A percentile compares a stretch with the other conserved stretches of the same genome.
phyloP scores from a whole-genome alignment of 2,329 filamentous ascomycete species.

The Epichloe coenophiala region DNA sequence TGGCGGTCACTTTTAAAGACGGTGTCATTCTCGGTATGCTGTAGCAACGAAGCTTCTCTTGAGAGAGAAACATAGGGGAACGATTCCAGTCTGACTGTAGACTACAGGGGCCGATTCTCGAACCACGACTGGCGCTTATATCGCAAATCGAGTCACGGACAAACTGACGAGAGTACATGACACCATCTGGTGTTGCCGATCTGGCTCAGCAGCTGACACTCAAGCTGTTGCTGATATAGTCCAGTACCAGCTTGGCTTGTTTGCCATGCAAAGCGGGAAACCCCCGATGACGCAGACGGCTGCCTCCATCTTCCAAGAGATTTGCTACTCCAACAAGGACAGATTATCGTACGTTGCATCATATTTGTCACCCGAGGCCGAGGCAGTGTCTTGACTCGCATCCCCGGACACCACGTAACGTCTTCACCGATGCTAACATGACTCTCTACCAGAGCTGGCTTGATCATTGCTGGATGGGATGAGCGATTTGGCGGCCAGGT shows the following conservation, averaged over 20 bases:
- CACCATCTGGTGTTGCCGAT: conserved; percentile 99
- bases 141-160: conserved; percentile 97
- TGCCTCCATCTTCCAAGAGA: conserved; percentile 90
- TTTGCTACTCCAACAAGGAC: conserved; percentile 98
- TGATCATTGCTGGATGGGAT: conserved; percentile 97
- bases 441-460: conserved; percentile 55
- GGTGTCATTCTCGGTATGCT: conserved; percentile 76
- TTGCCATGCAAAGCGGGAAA: conserved; percentile 80
- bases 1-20: conserved; percentile 98
- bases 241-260: conserved; percentile 88
- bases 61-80: background rate
- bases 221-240: conserved; percentile 98
- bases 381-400: background rate
- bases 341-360: conserved; percentile 54
- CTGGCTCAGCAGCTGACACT: conserved; percentile 92
- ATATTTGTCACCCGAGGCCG: background rate
- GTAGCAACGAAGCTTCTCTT: background rate
- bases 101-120: conserved; percentile 73
- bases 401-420: too few species aligned
- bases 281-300: conserved; percentile 88
- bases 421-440: background rate
- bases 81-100: conserved; percentile 7
- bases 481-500: conserved; percentile 90
- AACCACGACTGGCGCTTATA: conserved; percentile 95
- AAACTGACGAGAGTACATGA: conserved; percentile 98